Base-by-base conservation (phyloP, 2,329 filamentous ascomycete species). In the Alternaria dauci region DNA sequence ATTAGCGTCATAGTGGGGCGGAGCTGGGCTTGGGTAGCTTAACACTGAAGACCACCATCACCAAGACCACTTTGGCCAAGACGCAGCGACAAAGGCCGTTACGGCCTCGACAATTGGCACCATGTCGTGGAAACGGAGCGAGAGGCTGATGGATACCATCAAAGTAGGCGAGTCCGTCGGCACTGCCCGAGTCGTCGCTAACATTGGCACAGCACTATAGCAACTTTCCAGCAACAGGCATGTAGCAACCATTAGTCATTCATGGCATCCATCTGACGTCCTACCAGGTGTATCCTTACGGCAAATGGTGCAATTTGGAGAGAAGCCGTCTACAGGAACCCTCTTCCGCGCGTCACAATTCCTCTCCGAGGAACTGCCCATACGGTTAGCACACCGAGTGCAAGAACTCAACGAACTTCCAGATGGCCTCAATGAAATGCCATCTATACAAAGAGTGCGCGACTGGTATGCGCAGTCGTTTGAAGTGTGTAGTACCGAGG, bases 381-480 rank as follows among this genome's bases (percentile, higher is more conserved):
- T 99, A 74, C 92, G 95, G 54, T 86, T 99, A 63, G 95, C 95
- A 72, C 95, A 99, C 81, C 91, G 95, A 66, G 95, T 99, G 61
- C 92, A 97, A 80, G 95, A 99, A 82, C 88, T 99, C 59, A 89
- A 91, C 63, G 91, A 93, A 74, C 85, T 99, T 2, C 95, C 95
- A 36, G 95, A 99, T 86, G 95, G 95, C 57, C 87, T 99, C 63
- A 97, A 93, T 78, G 94, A 98, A 70, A 98, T 99, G 95, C 92
- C 94, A 39, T 98, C 95, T 11, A 97, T 99, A 69, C 89, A 90
- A 78, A 93, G 90, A 75, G 95, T 99, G 69, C 91, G 94, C 78
- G 94, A 98, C 76, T 99, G 95, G 95, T 99, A 99, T 80, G 95
- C 94, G 66, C 95, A 99, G 83, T 99, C 95, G 52, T 99, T 99